A percentile compares a stretch with the other conserved stretches of the same genome.
Conservation (phyloP, 1,284 basidiomycete genomes). For the Pseudozyma sp. region DNA sequence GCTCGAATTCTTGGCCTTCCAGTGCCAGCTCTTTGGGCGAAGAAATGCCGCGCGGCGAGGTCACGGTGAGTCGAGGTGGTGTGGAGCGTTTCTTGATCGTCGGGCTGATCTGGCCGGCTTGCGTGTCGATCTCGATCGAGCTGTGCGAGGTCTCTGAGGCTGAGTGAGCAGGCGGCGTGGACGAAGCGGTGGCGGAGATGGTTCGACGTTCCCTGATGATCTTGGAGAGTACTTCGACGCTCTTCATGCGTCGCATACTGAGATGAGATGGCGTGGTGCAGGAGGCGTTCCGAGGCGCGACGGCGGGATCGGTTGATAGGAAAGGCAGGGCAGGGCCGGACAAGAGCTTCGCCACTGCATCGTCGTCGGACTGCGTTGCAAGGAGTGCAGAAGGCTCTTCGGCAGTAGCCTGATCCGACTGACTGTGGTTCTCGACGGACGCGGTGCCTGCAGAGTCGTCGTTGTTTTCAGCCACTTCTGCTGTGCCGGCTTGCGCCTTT, state of each 20-base stretch:
- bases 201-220: constrained; percentile 35
- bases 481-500: background rate
- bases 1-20: constrained; percentile 43
- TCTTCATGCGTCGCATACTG: constrained; percentile 47
- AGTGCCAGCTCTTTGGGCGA: constrained; percentile 45
- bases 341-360: constrained; percentile 25
- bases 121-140: constrained; percentile 10
- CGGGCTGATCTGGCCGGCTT: constrained; percentile 27
- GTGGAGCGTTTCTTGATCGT: constrained; percentile 24
- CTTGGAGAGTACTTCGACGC: constrained; percentile 48
- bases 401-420: background rate
- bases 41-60: constrained; percentile 46
- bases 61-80: constrained; percentile 45
- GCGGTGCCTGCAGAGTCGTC: background rate
- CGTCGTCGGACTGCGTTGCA: constrained; percentile 2
- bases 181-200: constrained; percentile 4
- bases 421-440: background rate
- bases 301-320: constrained; percentile 44
- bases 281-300: constrained; percentile 40
- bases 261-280: constrained; percentile 39
- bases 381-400: background rate
- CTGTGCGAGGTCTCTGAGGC: background rate
- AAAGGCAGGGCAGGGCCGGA: constrained; percentile 39
- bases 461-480: background rate
- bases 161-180: background rate